phyloP scores from a whole-genome alignment of 768 basidiomycete species.

The Strobilomyces confusus region DNA sequence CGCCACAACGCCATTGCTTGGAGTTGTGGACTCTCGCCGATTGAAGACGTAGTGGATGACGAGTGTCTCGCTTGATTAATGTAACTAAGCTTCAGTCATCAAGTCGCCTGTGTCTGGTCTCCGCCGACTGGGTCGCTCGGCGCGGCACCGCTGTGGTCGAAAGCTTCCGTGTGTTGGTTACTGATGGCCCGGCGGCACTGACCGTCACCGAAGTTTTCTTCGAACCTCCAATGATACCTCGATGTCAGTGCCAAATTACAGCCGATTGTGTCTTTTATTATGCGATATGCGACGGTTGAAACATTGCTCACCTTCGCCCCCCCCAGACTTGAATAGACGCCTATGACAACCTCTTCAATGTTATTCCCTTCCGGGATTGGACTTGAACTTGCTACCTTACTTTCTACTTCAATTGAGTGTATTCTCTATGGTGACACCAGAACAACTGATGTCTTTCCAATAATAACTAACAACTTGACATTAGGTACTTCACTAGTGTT shows the following conservation, averaged over 20 bases:
- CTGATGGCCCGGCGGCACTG: not conserved
- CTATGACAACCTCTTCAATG: not conserved
- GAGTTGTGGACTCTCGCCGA: no score
- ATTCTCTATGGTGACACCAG: constrained; percentile 21
- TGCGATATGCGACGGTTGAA: not conserved
- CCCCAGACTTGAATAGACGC: not conserved
- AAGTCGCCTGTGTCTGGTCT: constrained; percentile 4
- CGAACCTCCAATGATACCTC: not conserved
- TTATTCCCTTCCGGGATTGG: constrained; percentile 2
- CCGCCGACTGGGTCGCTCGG: not conserved
- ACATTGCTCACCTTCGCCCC: not conserved
- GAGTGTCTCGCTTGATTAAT: no score
- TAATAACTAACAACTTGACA: not conserved
- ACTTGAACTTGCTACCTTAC: constrained; percentile 12
- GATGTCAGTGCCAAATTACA: not conserved
- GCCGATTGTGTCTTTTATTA: not conserved
- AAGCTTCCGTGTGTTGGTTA: not conserved
- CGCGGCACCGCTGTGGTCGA: not conserved
- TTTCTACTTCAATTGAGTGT: constrained; percentile 18
- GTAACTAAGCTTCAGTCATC: not conserved
- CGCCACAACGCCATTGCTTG: no score
- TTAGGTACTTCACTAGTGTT: constrained; percentile 21
- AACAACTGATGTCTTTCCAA: not conserved
- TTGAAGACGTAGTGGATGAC: no score
- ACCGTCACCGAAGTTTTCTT: not conserved